Conservation (phyloP, 1,139 yeast species). For the Pichia sp. region DNA sequence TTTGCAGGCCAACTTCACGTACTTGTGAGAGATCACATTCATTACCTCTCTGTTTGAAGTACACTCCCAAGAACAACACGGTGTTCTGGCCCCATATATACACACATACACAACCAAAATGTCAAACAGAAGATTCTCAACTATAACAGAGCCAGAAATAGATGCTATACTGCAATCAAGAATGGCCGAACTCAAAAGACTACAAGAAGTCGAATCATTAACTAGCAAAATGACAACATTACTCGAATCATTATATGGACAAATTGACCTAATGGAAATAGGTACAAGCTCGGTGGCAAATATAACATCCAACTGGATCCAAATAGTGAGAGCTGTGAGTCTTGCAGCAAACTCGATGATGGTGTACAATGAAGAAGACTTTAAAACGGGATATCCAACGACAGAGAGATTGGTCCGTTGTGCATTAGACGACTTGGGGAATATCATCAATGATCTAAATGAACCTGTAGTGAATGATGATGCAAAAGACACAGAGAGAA, state of each 20-base stretch:
- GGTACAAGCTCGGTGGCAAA: constrained; percentile 40
- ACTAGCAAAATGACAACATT: constrained; percentile 31
- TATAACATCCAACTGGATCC: constrained; percentile 68
- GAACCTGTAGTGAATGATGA: not conserved
- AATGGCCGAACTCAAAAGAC: constrained; percentile 49
- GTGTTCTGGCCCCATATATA: too few species aligned
- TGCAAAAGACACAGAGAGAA: not conserved
- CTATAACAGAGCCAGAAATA: constrained; percentile 19
- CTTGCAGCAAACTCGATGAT: constrained; percentile 63
- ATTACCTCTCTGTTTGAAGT: too few species aligned
- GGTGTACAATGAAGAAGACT: constrained; percentile 41
- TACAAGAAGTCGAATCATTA: constrained; percentile 48
- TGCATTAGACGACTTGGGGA: constrained; percentile 21
- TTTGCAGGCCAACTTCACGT: not conserved
- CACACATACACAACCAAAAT: too few species aligned
- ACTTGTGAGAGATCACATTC: not conserved
- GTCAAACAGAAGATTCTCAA: constrained; percentile 16
- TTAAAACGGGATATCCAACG: constrained; percentile 42
- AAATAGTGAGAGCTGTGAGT: constrained; percentile 61
- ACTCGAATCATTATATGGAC: constrained; percentile 3
- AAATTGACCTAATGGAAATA: constrained; percentile 6
- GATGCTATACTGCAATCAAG: constrained; percentile 36
- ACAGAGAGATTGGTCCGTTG: constrained; percentile 73
- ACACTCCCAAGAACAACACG: too few species aligned
- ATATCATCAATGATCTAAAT: constrained; percentile 8